Percentiles rank a stretch among this genome's conserved stretches.
These are phyloP conservation scores for Starmerella asiatica DNA, from an alignment of 805 yeast species.

Conservation along the genomic window DNA sequence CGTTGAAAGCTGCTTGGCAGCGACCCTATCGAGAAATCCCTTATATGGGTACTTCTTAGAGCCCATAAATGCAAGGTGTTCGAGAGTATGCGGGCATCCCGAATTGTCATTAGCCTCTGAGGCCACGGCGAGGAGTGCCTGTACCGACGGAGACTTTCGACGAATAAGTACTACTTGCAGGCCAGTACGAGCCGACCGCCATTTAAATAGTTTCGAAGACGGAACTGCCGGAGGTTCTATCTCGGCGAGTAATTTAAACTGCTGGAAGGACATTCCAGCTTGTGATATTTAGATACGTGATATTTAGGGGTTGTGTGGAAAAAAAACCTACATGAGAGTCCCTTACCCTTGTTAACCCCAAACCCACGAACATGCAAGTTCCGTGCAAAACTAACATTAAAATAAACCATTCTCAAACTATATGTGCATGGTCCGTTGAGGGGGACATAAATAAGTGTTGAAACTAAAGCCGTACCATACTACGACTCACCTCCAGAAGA, in stretches of 20 bases:
- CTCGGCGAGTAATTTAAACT: conserved; percentile 18
- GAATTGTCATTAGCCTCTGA: conserved; percentile 79
- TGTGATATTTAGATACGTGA: background rate
- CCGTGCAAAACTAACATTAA: too few species aligned
- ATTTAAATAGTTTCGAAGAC: conserved; percentile 32
- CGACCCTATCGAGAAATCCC: conserved; percentile 76
- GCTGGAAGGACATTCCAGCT: background rate
- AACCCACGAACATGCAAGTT: too few species aligned
- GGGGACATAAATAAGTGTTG: conserved; percentile 22
- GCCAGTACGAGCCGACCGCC: conserved; percentile 70
- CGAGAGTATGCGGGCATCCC: conserved; percentile 92
- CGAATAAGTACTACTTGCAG: conserved; percentile 63
- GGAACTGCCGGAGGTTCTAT: conserved; percentile 20
- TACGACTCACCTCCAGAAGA: too few species aligned
- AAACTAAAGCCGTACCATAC: conserved; percentile 10
- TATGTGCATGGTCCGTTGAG: conserved; percentile 23
- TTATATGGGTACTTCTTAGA: conserved; percentile 78
- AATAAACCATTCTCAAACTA: conserved; percentile 6
- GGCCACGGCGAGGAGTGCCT: conserved; percentile 92
- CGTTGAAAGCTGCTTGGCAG: conserved; percentile 66
- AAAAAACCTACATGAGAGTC: too few species aligned
- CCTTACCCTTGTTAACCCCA: too few species aligned
- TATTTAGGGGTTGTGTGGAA: background rate
- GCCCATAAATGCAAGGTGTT: conserved; percentile 91
- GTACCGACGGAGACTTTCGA: conserved; percentile 70